A percentile compares a stretch with the other conserved stretches of the same genome.
Evolutionary conservation across 2,329 filamentous ascomycete genomes (phyloP).

Genomic region (Fusarium sp.): DNA sequence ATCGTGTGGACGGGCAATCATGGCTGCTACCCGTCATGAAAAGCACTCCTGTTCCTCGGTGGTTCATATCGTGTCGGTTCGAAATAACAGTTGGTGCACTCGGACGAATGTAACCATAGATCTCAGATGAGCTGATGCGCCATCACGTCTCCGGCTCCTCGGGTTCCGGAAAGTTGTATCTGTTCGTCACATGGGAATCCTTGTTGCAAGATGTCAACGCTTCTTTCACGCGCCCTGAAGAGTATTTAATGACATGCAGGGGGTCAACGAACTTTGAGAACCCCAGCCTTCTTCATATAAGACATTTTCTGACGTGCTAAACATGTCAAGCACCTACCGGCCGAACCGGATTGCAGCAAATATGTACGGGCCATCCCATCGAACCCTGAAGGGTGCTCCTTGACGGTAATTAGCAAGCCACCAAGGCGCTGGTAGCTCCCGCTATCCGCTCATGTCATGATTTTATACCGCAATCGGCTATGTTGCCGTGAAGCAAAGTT

Average conservation of each 20-base stretch:
- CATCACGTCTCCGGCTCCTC: background rate
- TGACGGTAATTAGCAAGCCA: constrained; percentile 35
- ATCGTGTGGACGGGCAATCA: background rate
- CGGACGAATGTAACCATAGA: background rate
- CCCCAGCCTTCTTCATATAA: constrained; percentile 6
- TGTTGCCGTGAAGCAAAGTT: constrained; percentile 20
- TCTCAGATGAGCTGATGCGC: background rate
- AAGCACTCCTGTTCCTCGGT: background rate
- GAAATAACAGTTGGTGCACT: background rate
- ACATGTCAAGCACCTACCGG: constrained; percentile 23
- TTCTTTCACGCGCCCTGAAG: background rate
- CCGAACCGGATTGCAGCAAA: constrained; percentile 26
- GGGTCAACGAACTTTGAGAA: constrained; percentile 8
- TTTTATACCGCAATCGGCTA: constrained; percentile 14
- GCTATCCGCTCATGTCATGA: constrained; percentile 32
- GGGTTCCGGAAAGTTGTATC: constrained; percentile 11
- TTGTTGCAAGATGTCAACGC: constrained; percentile 14
- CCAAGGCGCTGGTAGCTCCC: constrained; percentile 22
- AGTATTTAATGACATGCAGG: constrained; percentile 1
- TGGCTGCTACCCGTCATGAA: background rate
- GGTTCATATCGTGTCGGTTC: background rate
- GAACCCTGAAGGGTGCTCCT: constrained; percentile 22
- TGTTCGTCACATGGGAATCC: constrained; percentile 31
- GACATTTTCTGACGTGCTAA: constrained; percentile 14
- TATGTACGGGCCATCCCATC: constrained; percentile 12